A percentile compares a stretch with the other conserved stretches of the same genome.
Conservation (phyloP, 768 basidiomycete genomes). For the Chalciporus piperatus region DNA sequence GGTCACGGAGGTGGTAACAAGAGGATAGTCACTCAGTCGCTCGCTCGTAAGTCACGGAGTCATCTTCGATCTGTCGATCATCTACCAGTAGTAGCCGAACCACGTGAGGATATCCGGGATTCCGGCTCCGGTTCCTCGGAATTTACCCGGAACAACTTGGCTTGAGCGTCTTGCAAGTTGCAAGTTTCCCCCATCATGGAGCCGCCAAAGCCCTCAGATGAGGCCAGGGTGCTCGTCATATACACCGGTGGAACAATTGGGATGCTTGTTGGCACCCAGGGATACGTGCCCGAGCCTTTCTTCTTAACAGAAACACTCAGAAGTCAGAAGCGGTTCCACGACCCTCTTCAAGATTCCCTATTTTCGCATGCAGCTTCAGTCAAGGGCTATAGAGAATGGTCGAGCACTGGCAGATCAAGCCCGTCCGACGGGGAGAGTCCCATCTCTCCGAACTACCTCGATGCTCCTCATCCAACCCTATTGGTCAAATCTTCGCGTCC, state of each 20-base stretch:
- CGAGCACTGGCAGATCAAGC: constrained; percentile 56
- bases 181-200: constrained; percentile 41
- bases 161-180: background rate
- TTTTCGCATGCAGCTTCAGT: constrained; percentile 80
- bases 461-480: constrained; percentile 37
- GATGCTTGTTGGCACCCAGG: constrained; percentile 74
- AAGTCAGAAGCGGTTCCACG: constrained; percentile 87
- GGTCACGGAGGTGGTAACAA: background rate
- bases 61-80: background rate
- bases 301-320: constrained; percentile 82
- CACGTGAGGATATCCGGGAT: background rate
- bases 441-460: background rate
- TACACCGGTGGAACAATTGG: constrained; percentile 92
- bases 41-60: background rate
- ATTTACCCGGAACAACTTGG: too few relatives aligned
- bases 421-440: constrained; percentile 29
- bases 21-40: background rate
- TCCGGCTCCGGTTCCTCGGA: too few relatives aligned
- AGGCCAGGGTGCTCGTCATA: constrained; percentile 80
- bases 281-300: constrained; percentile 83
- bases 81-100: background rate
- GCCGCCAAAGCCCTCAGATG: constrained; percentile 49
- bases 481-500: constrained; percentile 70
- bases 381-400: constrained; percentile 79
- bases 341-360: constrained; percentile 82